phyloP scores from a whole-genome alignment of 768 basidiomycete genomes.

The Rhizopogon roseolus region DNA sequence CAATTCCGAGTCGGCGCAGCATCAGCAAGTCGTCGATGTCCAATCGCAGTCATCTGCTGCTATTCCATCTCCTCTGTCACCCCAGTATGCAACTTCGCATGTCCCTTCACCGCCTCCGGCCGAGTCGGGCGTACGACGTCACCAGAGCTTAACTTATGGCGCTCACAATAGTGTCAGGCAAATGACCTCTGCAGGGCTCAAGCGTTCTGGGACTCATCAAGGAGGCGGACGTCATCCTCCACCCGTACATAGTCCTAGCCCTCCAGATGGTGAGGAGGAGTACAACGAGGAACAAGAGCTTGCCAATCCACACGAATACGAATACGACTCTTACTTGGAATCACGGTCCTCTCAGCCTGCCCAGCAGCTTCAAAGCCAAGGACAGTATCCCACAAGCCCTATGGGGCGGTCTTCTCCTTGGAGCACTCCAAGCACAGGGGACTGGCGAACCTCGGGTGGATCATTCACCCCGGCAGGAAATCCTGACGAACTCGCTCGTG shows the following conservation, averaged over 20 bases:
- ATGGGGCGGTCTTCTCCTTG: constrained; percentile 66
- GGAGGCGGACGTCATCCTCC: constrained; percentile 36
- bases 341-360: constrained; percentile 34
- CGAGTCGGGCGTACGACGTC: constrained; percentile 69
- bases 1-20: constrained; percentile 25
- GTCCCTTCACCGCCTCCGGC: constrained; percentile 69
- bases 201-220: constrained; percentile 68
- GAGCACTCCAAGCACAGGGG: constrained; percentile 45
- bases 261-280: constrained; percentile 53
- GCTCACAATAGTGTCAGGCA: constrained; percentile 45
- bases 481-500: constrained; percentile 76
- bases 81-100: constrained; percentile 49
- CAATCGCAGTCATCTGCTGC: constrained; percentile 35
- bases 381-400: constrained; percentile 48
- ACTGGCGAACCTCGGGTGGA: constrained; percentile 50
- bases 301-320: constrained; percentile 44
- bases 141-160: constrained; percentile 75
- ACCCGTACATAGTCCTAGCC: constrained; percentile 36
- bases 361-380: constrained; percentile 30
- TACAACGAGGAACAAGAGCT: constrained; percentile 42
- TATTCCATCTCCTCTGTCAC: constrained; percentile 54
- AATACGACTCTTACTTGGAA: constrained; percentile 43
- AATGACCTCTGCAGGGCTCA: constrained; percentile 50
- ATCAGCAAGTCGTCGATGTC: constrained; percentile 47
- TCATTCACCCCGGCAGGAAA: constrained; percentile 25